Evolutionary conservation across 352 stramenopile genomes (phyloP), one percentile per base, ranked within the genome.

Genomic region (Phytophthora syringae): DNA sequence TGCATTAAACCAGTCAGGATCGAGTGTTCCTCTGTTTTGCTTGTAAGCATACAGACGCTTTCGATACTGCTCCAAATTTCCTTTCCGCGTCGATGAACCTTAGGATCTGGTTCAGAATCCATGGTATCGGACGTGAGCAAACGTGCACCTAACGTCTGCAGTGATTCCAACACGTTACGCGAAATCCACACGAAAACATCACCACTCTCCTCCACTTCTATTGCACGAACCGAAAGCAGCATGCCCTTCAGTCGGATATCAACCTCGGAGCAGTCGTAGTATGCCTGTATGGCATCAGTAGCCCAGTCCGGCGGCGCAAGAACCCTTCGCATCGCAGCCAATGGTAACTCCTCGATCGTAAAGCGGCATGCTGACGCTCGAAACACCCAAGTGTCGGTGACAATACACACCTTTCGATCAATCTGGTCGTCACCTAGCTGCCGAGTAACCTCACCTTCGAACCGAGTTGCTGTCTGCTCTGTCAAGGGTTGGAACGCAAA

Each of bases 191-290:
- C 7, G 39, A 5, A 47, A 16, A 47, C 39, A 47, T 47, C 39
- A 47, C 39, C 39, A 18, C 39, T 22, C 18, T 47, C 18, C 39
- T 27, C 39, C 39, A 47, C 20, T 18, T 47, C n/a, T 27, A 47
- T 11, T 47, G 39, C 39, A 47, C 18, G 39, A 47, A 11, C n/a
- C n/a, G n/a, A 47, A 24, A 24, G 39, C 39, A 47, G 39, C 39
- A 47, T 24, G 7, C 39, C 39, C 13, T 18, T 47, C 6, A 27
- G 39, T 27, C 39, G 3, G 45, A 39, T 25, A 18, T 71, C 61
- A 24, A 72, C 47, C 1, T 13, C 7, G 3, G 61, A 72, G 39
- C 52, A 76, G 42, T 76, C 61, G 44, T 72, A 69, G 52, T 62
- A 62, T 15, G 47, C 32, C 15, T 1, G 1, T 11, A 62, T 68